Base-by-base conservation (phyloP, 2,329 filamentous ascomycete species). In the Ciborinia camelliae region DNA sequence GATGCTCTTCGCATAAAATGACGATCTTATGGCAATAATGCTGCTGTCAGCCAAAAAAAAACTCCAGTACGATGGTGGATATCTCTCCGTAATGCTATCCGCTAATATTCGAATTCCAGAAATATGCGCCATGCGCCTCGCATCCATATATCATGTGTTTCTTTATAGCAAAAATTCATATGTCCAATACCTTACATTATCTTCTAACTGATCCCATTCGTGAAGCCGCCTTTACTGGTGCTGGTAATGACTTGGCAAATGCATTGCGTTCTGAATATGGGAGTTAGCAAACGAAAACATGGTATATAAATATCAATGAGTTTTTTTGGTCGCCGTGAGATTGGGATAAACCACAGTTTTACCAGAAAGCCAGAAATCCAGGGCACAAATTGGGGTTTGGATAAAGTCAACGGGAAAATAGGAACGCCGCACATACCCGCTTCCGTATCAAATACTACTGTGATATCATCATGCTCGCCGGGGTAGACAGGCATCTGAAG, bases 401-500 rank as follows among this genome's bases (percentile, higher is more conserved):
- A 30, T 63, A 45, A 43, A n/a, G 30, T 23, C 9, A 35, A 35
- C 0, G 39, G 23, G 39, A 63, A 43, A 50, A 37, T 15, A 28
- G 37, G 37, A 45, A 35, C 4, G 30, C 48, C 23, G 52, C 26
- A 63, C 72, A 62, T 72, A 75, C 73, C 70, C 73, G 83, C 80
- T 75, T 91, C 89, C 53, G 82, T 88, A 69, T 96, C 92, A 80
- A 97, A 97, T 67, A 88, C 78, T 72, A 97, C 88, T 14, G 88
- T 85, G 70, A 97, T 91, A 78, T 97, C 93, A 76, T 97, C 93
- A 77, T 97, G 92, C 78, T 97, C 93, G 59, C 91, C 91, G 0
- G 92, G 91, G 76, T 96, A 90, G 72, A 97, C 92, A 23, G 92
- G 89, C 76, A 92, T 85, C 62, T 63, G 23, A n/a, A 23, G 23